Base-by-base conservation (phyloP, 495 filamentous ascomycete species). In the Annulohypoxylon maeteangense region DNA sequence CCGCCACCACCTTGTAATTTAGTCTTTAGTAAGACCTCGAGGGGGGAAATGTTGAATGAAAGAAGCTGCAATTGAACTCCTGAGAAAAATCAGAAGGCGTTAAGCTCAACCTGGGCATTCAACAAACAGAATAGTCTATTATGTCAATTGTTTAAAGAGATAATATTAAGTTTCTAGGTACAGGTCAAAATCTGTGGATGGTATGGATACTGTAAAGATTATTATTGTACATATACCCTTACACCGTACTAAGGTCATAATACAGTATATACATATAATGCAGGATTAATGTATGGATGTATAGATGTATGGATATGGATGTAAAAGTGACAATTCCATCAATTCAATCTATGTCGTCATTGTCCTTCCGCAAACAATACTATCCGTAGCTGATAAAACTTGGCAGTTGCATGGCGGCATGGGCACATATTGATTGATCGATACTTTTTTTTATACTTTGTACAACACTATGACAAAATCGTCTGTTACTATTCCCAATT, bases 301-400 rank as follows among this genome's bases (percentile, higher is more conserved):
- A n/a, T n/a, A n/a, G n/a, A n/a, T n/a, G n/a, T n/a, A n/a, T n/a
- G n/a, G n/a, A n/a, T n/a, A n/a, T n/a, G n/a, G n/a, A 54, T 54
- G 27, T 32, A 54, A 34, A 53, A 20, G 25, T 12, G 31, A 53
- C 25, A 53, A 16, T 54, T 11, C n/a, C 3, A 50, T 23, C 10
- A 29, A 51, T 27, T 36, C 32, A 60, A 61, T 61, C 23, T 36
- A 71, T 71, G 68, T 71, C 68, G 68, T 71, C 68, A 71, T 71
- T 70, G 56, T 65, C n/a, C 48, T 61, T 48, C 54, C 56, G 23
- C 68, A 70, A 56, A 55, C 48, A 61, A 55, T 60, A n/a, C n/a
- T n/a, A n/a, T n/a, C n/a, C n/a, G n/a, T n/a, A 25, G 16, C 16
- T 47, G 12, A 32, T 18, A 20, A 31, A 61, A 36, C 16, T 40